Percentiles rank a stretch among this genome's conserved stretches.
Evolutionary conservation across 202 grass and related monocot genomes (phyloP).

Genomic region (Schoenoplectus tabernaemontani): DNA sequence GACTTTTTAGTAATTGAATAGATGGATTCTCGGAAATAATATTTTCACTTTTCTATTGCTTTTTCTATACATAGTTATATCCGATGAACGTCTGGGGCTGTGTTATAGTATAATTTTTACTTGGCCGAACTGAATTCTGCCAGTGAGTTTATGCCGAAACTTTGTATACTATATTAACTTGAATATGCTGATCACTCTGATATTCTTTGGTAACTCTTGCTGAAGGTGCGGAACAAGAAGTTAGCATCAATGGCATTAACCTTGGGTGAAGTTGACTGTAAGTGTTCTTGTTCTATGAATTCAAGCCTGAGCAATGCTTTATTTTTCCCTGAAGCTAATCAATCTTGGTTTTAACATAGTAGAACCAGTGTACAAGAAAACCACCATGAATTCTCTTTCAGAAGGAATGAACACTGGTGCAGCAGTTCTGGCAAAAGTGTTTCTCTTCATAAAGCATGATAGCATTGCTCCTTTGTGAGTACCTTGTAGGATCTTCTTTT

Average conservation of each 20-base stretch:
- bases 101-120: not conserved
- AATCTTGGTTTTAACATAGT: constrained; percentile 35
- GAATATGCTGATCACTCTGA: constrained; percentile 10
- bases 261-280: constrained; percentile 54
- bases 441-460: constrained; percentile 69
- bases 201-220: constrained; percentile 17
- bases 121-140: not conserved
- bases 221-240: constrained; percentile 45
- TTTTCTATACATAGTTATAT: not conserved
- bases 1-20: too few species aligned
- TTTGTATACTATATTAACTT: not conserved
- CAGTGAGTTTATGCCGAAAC: not conserved
- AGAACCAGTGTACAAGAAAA: constrained; percentile 60
- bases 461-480: constrained; percentile 83
- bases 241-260: constrained; percentile 52
- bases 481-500: constrained; percentile 14
- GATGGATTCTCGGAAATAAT: too few species aligned
- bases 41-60: too few species aligned
- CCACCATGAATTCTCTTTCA: constrained; percentile 39
- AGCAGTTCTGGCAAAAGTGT: constrained; percentile 54
- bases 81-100: not conserved
- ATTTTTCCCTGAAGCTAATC: constrained; percentile 16
- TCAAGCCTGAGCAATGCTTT: not conserved
- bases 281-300: constrained; percentile 29
- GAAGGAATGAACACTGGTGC: constrained; percentile 65